A percentile compares a stretch with the other conserved stretches of the same genome.
Conservation (phyloP, 108 stramenopile species). For the Pelagomonas calceolata region DNA sequence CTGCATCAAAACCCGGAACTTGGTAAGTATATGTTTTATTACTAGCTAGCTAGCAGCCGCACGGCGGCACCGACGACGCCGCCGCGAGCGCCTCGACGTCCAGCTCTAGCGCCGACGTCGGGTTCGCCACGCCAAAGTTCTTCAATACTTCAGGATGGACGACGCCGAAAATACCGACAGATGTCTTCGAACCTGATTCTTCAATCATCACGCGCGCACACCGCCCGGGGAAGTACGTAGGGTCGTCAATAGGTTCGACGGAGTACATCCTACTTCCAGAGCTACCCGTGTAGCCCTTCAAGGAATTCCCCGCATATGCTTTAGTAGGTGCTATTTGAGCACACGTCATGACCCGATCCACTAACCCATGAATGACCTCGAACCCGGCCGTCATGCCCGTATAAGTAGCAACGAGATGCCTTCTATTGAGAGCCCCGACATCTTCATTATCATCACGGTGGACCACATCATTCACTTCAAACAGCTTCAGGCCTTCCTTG, state of each 20-base stretch:
- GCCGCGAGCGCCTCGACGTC: constrained; percentile 64
- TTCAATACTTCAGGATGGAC: constrained; percentile 87
- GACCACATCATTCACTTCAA: constrained; percentile 92
- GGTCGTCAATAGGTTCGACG: constrained; percentile 21
- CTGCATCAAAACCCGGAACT: too few relatives aligned
- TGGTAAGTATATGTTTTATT: too few relatives aligned
- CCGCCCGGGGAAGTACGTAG: constrained; percentile 88
- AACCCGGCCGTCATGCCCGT: constrained; percentile 90
- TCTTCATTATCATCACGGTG: constrained; percentile 70
- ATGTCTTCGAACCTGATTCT: constrained; percentile 31
- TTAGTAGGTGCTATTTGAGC: constrained; percentile 75
- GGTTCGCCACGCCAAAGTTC: constrained; percentile 82
- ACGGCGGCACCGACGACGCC: too few relatives aligned
- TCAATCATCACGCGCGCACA: constrained; percentile 74
- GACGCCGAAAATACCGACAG: constrained; percentile 85
- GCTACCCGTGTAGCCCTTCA: constrained; percentile 51
- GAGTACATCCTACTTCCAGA: constrained; percentile 38
- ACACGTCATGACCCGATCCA: constrained; percentile 86
- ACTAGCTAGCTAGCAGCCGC: too few relatives aligned
- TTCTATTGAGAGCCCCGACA: constrained; percentile 79
- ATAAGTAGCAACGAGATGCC: constrained; percentile 77
- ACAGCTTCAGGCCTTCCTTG: constrained; percentile 69
- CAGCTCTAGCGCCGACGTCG: constrained; percentile 75
- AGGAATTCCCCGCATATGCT: constrained; percentile 51
- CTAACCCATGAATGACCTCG: constrained; percentile 94